phyloP scores from a whole-genome alignment of 768 basidiomycete genomes.

The Auricularia auricula-judae region DNA sequence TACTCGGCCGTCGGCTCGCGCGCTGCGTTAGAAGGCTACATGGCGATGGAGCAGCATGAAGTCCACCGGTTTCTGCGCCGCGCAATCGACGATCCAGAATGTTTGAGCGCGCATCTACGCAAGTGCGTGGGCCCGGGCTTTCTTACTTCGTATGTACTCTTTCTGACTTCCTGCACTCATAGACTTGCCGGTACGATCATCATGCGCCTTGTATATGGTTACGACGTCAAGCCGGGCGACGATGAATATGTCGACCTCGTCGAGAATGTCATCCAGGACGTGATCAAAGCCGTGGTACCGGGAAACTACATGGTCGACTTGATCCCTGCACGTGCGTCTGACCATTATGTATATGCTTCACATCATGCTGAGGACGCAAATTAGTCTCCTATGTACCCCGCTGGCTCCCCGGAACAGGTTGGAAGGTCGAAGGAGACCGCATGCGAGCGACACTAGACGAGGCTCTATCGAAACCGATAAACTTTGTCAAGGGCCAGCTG shows the following conservation, averaged over 20 bases:
- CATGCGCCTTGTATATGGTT: slow-evolving; percentile 6
- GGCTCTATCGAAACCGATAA: neutral
- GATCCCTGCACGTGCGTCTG: neutral
- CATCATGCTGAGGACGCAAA: neutral
- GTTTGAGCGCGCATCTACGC: too few relatives aligned
- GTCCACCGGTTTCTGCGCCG: too few relatives aligned
- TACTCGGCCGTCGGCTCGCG: too few relatives aligned
- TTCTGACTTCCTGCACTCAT: neutral
- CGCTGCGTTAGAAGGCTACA: too few relatives aligned
- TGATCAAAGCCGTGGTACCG: neutral
- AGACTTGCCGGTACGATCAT: slow-evolving; percentile 6
- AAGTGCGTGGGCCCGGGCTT: neutral
- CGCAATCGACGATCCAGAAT: too few relatives aligned
- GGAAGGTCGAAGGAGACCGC: neutral
- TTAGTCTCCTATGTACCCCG: neutral
- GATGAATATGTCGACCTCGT: slow-evolving; percentile 1
- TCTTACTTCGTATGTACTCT: too few relatives aligned
- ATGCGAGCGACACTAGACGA: neutral
- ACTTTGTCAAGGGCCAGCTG: slow-evolving; percentile 1
- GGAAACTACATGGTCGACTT: neutral
- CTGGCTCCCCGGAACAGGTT: slow-evolving; percentile 4
- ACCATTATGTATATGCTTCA: neutral
- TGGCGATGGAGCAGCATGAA: too few relatives aligned
- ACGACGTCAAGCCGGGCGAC: slow-evolving; percentile 4
- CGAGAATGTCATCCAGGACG: neutral